Percentiles rank a stretch among this genome's conserved stretches.
These are phyloP conservation scores for Phytopythium cucurbitacearum DNA, from an alignment of 352 stramenopile genomes.

Conservation along the genomic window DNA sequence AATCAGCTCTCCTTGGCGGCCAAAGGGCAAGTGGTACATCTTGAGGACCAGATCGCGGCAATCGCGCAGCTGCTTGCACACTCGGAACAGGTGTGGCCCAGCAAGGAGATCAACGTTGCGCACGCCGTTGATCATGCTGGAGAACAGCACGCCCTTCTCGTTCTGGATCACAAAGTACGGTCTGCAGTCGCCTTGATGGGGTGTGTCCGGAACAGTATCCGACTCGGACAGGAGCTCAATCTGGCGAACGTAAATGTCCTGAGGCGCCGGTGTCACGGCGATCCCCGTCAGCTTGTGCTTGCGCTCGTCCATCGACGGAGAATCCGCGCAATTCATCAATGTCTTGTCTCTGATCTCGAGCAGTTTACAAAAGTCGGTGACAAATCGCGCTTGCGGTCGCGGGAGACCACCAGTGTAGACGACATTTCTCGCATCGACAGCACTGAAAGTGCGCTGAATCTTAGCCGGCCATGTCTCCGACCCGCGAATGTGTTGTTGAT, in stretches of 20 bases:
- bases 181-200: conserved; percentile 26
- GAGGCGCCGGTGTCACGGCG: conserved; percentile 57
- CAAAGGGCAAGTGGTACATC: conserved; percentile 88
- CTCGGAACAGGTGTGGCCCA: conserved; percentile 58
- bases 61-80: conserved; percentile 51
- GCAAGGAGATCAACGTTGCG: conserved; percentile 53
- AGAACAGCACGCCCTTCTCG: conserved; percentile 84
- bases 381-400: conserved; percentile 71
- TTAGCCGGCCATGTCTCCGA: conserved; percentile 74
- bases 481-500: conserved; percentile 67
- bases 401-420: conserved; percentile 61
- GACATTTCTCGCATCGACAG: conserved; percentile 61
- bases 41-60: conserved; percentile 74
- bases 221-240: conserved; percentile 48
- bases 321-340: conserved; percentile 40
- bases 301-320: conserved; percentile 43
- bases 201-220: conserved; percentile 12
- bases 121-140: conserved; percentile 81
- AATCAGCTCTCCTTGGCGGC: conserved; percentile 75
- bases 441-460: conserved; percentile 74
- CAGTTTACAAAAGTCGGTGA: conserved; percentile 73
- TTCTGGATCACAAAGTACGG: conserved; percentile 87
- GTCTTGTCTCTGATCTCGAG: conserved; percentile 72
- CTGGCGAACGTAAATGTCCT: conserved; percentile 76
- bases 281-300: conserved; percentile 81